Percentiles rank a stretch among this genome's conserved stretches.
Evolutionary conservation across 768 basidiomycete species (phyloP).

Genomic region (Boletus barrowsii): DNA sequence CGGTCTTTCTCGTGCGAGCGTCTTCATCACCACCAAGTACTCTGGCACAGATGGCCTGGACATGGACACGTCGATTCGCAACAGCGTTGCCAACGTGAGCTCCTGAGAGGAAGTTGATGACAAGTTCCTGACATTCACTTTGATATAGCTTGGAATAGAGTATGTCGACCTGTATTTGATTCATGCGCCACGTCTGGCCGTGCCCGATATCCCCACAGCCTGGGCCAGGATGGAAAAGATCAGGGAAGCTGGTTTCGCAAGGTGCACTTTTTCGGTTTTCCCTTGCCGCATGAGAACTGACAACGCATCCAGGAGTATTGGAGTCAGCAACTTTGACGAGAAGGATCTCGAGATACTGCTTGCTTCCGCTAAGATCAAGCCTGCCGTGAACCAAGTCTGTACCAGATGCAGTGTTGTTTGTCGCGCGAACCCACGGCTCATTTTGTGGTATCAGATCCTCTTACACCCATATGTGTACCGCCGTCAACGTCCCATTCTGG

Average conservation of each 20-base stretch:
- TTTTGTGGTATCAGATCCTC: slow-evolving; percentile 44
- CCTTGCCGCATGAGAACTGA: not conserved
- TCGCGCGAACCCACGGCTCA: slow-evolving; percentile 1
- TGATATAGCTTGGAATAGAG: slow-evolving; percentile 51
- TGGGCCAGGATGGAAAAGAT: slow-evolving; percentile 69
- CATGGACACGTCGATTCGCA: slow-evolving; percentile 52
- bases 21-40: slow-evolving; percentile 70
- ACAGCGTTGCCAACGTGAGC: slow-evolving; percentile 55
- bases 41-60: slow-evolving; percentile 50
- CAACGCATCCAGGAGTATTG: slow-evolving; percentile 52
- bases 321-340: slow-evolving; percentile 67
- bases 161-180: slow-evolving; percentile 75
- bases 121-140: not conserved
- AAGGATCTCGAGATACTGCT: slow-evolving; percentile 53
- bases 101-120: too few species aligned
- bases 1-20: slow-evolving; percentile 50
- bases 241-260: slow-evolving; percentile 54
- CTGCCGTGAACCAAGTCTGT: slow-evolving; percentile 65
- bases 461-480: slow-evolving; percentile 71
- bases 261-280: slow-evolving; percentile 33
- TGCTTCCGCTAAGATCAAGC: slow-evolving; percentile 57
- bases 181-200: slow-evolving; percentile 53
- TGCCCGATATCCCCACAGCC: slow-evolving; percentile 56
- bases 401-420: not conserved
- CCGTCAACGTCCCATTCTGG: slow-evolving; percentile 51